Percentiles rank a stretch among this genome's conserved stretches.
phyloP scores from a whole-genome alignment of 345 rosid species.

The Clarkia xantiana region DNA sequence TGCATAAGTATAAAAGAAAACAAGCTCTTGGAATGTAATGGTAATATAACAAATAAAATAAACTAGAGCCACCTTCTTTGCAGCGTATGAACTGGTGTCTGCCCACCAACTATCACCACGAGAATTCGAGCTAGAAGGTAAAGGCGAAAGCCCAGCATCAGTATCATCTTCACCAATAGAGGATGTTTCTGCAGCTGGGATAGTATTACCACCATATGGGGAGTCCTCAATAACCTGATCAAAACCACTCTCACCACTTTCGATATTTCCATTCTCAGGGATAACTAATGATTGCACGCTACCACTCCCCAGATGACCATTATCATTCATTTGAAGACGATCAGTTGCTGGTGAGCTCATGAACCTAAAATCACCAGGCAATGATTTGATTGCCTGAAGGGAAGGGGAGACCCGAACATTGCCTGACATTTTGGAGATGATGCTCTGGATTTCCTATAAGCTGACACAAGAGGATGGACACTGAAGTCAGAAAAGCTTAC shows the following conservation, averaged over 20 bases:
- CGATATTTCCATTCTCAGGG: slow-evolving; percentile 31
- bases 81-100: slow-evolving; percentile 52
- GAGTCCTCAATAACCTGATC: slow-evolving; percentile 49
- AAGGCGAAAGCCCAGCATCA: slow-evolving; percentile 28
- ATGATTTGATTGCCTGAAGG: slow-evolving; percentile 48
- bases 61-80: slow-evolving; percentile 50
- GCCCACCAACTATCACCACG: slow-evolving; percentile 55
- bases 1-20: too few species aligned
- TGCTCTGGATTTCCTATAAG: slow-evolving; percentile 20
- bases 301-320: slow-evolving; percentile 10
- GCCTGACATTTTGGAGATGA: slow-evolving; percentile 30
- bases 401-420: slow-evolving; percentile 33
- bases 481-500: slow-evolving; percentile 17
- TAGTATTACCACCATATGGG: slow-evolving; percentile 39
- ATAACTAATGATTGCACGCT: slow-evolving; percentile 11
- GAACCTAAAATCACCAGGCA: slow-evolving; percentile 55
- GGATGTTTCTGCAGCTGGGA: slow-evolving; percentile 36
- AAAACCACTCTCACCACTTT: slow-evolving; percentile 15
- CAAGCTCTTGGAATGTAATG: background rate
- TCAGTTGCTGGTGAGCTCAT: slow-evolving; percentile 36
- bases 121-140: slow-evolving; percentile 34
- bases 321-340: slow-evolving; percentile 18
- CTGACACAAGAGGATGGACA: slow-evolving; percentile 18
- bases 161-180: slow-evolving; percentile 28
- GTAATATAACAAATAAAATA: background rate